Percentiles rank a stretch among this genome's conserved stretches.
phyloP scores from a whole-genome alignment of 805 yeast species.

The Kregervanrija fluxuum region DNA sequence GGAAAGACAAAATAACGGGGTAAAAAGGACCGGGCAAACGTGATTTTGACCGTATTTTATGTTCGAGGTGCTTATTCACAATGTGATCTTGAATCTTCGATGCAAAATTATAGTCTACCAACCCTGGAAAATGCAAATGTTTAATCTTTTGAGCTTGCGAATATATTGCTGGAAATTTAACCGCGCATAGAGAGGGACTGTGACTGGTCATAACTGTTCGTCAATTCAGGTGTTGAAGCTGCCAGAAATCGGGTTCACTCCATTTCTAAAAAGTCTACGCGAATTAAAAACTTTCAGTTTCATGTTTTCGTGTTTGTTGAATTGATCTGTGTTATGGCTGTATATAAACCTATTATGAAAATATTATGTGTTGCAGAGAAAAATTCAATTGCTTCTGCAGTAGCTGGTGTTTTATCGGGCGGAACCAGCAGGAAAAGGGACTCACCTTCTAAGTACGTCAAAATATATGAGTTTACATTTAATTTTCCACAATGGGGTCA shows the following conservation, averaged over 20 bases:
- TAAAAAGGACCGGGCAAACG: slow-evolving; percentile 31
- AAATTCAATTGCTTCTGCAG: slow-evolving; percentile 87
- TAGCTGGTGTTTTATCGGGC: slow-evolving; percentile 69
- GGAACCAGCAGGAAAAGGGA: slow-evolving; percentile 40
- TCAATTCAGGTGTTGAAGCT: too few species aligned
- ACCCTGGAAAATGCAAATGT: slow-evolving; percentile 36
- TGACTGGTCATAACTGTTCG: too few species aligned
- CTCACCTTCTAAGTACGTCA: slow-evolving; percentile 53
- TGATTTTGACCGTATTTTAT: slow-evolving; percentile 17
- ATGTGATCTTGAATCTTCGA: slow-evolving; percentile 48
- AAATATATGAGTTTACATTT: slow-evolving; percentile 72
- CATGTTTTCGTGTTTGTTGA: background rate
- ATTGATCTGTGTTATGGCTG: background rate
- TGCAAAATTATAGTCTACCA: slow-evolving; percentile 40
- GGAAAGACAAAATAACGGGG: slow-evolving; percentile 73
- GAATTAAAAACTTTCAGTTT: too few species aligned
- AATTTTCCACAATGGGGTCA: slow-evolving; percentile 53
- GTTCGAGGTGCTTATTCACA: slow-evolving; percentile 44
- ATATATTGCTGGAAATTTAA: slow-evolving; percentile 7
- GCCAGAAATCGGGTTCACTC: too few species aligned
- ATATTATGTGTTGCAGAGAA: slow-evolving; percentile 96
- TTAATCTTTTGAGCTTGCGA: slow-evolving; percentile 29
- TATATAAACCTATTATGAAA: slow-evolving; percentile 38
- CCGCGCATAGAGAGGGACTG: background rate
- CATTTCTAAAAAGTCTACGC: too few species aligned